phyloP scores from a whole-genome alignment of 352 stramenopile species.

The Pythium oligandrum region DNA sequence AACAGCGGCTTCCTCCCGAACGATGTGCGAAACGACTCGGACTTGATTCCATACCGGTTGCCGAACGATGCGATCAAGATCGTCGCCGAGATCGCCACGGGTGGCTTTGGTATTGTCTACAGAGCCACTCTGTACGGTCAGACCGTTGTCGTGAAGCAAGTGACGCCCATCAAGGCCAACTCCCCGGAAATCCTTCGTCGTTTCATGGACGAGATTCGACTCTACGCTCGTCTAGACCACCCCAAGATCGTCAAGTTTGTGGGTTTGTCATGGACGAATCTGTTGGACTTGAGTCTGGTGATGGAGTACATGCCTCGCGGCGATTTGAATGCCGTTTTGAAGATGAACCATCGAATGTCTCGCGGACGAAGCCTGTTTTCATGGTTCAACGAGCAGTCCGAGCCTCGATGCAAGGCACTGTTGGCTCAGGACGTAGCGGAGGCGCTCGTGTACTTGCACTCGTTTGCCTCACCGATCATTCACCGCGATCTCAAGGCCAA shows the following conservation, averaged over 20 bases:
- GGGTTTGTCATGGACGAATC: slow-evolving; percentile 38
- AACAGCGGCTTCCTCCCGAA: slow-evolving; percentile 19
- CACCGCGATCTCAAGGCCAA: slow-evolving; percentile 55
- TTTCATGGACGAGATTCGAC: slow-evolving; percentile 48
- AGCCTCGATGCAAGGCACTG: slow-evolving; percentile 21
- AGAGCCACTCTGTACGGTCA: slow-evolving; percentile 24
- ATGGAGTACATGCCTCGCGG: slow-evolving; percentile 44
- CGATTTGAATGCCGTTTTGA: slow-evolving; percentile 26
- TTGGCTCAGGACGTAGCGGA: slow-evolving; percentile 33
- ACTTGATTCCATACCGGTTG: slow-evolving; percentile 43
- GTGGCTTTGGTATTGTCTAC: slow-evolving; percentile 47
- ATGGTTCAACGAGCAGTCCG: slow-evolving; percentile 5
- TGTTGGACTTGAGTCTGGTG: slow-evolving; percentile 37
- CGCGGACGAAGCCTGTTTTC: too few relatives aligned
- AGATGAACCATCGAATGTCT: slow-evolving; percentile 11
- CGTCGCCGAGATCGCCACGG: slow-evolving; percentile 35
- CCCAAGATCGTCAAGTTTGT: slow-evolving; percentile 43
- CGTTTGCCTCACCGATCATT: slow-evolving; percentile 31
- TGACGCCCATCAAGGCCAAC: slow-evolving; percentile 40
- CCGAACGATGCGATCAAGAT: slow-evolving; percentile 33
- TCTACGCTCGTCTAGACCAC: slow-evolving; percentile 42
- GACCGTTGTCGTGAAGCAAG: slow-evolving; percentile 46
- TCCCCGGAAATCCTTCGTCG: slow-evolving; percentile 24
- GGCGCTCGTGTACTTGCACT: slow-evolving; percentile 38
- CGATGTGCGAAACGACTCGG: slow-evolving; percentile 45